Evolutionary conservation across 2,329 filamentous ascomycete genomes (phyloP), one percentile per base, ranked within the genome.

Genomic region (Chaetothyriales sp.): DNA sequence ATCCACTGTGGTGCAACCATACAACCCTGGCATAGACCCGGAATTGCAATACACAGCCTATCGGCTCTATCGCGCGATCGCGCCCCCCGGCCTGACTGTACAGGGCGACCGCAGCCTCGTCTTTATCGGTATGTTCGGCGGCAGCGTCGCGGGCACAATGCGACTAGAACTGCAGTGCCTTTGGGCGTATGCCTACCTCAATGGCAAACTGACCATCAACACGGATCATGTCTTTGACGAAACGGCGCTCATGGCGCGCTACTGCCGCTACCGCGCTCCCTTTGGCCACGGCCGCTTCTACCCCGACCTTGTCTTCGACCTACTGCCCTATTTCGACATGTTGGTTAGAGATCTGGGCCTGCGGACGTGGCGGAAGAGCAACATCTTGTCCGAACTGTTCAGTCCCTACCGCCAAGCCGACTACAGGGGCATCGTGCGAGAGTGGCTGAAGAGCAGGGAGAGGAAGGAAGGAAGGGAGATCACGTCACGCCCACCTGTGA

Each of bases 281-380:
- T 74, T 70, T 2, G 84, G 83, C 0, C 81, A 79, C 61, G 83
- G 83, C 1, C 71, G 70, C 43, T 74, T 72, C 61, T 72, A 76
- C 53, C 82, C 82, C 0, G 84, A 86, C 63, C 82, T 89, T 57
- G 81, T 86, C 18, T 89, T 90, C 61, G 86, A 92, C 64, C 77
- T 77, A 0, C 64, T 90, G 50, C 84, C 84, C 3, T 92, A 88
- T 61, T 64, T 87, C 18, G 85, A 89, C 65, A 61, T 82, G 61
- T 64, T 90, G 62, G 63, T 86, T 54, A 67, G 69, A 4, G 85
- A 90, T 64, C 60, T 89, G 51, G 83, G 78, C 0, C 65, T 89
- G 51, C 68, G 73, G 18, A 69, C 69, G 1, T 59, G 57, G 55
- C 59, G 70, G 20, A 73, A 71, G 55, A 44, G 51, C 1, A 61